Conservation (phyloP, 1,139 yeast genomes). For the Saccharomyces hybrid region DNA sequence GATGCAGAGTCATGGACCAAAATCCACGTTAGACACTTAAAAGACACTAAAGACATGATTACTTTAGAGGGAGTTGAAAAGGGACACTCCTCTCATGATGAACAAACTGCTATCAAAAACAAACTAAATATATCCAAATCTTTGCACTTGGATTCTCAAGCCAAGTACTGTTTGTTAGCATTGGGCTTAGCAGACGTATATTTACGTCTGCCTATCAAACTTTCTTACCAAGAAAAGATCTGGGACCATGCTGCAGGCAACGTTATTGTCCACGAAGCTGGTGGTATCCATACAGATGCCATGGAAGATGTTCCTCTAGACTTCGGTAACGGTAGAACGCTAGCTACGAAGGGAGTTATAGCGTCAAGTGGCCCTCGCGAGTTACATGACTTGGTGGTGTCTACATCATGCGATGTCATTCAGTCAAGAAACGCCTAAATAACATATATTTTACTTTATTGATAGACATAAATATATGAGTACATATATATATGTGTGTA, state of each 20-base stretch:
- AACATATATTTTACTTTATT: not conserved
- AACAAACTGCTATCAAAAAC: constrained; percentile 70
- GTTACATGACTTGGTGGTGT: constrained; percentile 56
- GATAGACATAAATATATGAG: not conserved
- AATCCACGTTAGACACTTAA: constrained; percentile 34
- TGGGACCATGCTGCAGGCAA: constrained; percentile 99
- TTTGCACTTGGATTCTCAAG: constrained; percentile 86
- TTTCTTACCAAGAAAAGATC: constrained; percentile 79
- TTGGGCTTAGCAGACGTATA: constrained; percentile 91
- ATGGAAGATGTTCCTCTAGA: constrained; percentile 59
- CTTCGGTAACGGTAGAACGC: constrained; percentile 80
- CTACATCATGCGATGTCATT: constrained; percentile 42
- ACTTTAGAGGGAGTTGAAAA: constrained; percentile 91
- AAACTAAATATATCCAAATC: constrained; percentile 49
- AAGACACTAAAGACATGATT: constrained; percentile 41
- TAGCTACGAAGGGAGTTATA: constrained; percentile 81
- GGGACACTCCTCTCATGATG: constrained; percentile 87
- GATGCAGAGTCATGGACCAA: constrained; percentile 29
- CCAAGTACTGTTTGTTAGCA: constrained; percentile 85
- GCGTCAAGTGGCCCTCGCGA: constrained; percentile 58
- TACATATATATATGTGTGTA: not conserved
- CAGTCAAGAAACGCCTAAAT: constrained; percentile 11
- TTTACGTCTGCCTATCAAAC: constrained; percentile 73
- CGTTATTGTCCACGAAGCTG: constrained; percentile 77
- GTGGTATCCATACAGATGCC: constrained; percentile 85